These are phyloP conservation scores for Phylloporus gajari DNA, from an alignment of 1,284 basidiomycete species.

Conservation along the genomic window DNA sequence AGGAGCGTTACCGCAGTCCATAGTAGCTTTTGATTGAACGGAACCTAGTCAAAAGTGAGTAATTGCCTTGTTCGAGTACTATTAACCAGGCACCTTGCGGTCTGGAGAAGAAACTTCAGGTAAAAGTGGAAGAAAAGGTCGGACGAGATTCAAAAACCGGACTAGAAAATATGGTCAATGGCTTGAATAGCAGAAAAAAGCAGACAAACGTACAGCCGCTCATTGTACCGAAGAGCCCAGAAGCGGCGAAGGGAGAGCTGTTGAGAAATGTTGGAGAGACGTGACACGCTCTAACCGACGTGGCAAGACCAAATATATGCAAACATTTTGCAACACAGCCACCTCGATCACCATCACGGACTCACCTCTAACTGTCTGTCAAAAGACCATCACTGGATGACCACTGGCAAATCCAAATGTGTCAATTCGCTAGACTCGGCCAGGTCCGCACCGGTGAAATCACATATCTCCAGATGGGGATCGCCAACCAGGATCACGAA, in stretches of 20 bases:
- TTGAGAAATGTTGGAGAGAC: constrained; percentile 27
- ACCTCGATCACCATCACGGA: constrained; percentile 9
- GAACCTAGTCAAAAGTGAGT: constrained; percentile 65
- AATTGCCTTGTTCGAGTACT: constrained; percentile 16
- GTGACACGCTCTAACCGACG: constrained; percentile 39
- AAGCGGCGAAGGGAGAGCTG: constrained; percentile 28
- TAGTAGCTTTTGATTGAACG: constrained; percentile 95
- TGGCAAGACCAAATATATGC: constrained; percentile 44
- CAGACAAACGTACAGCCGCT: constrained; percentile 49
- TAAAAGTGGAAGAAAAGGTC: constrained; percentile 92
- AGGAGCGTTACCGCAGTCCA: constrained; percentile 98
- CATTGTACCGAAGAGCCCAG: constrained; percentile 42
- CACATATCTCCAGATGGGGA: neutral
- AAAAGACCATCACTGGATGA: neutral
- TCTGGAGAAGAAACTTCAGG: constrained; percentile 97
- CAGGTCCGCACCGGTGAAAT: neutral
- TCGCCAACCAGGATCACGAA: neutral
- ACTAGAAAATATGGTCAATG: constrained; percentile 51
- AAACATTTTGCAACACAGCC: constrained; percentile 39
- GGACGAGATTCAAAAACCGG: constrained; percentile 95
- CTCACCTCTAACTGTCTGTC: neutral
- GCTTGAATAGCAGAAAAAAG: constrained; percentile 38
- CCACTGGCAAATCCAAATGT: too few species aligned
- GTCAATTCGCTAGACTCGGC: neutral
- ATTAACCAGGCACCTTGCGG: constrained; percentile 75